Percentiles rank a stretch among this genome's conserved stretches.
These are phyloP conservation scores for Litchi chinensis DNA, from an alignment of 345 rosid genomes.

Conservation along the genomic window DNA sequence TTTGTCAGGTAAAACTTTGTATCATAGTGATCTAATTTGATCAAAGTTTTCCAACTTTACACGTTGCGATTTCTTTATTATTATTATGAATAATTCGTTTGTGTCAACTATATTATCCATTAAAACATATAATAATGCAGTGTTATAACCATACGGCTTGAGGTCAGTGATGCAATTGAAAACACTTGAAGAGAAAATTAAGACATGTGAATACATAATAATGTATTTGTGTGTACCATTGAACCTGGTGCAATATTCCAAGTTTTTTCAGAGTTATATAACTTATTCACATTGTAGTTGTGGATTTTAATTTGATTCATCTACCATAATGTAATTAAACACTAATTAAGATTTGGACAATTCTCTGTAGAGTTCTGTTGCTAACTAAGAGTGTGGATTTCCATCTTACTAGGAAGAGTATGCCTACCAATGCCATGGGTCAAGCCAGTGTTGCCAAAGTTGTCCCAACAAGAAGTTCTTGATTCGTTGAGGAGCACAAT, in stretches of 20 bases:
- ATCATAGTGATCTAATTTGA: too few species aligned
- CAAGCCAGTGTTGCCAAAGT: constrained; percentile 24
- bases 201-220: background rate
- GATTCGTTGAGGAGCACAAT: background rate
- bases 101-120: too few species aligned
- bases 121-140: too few species aligned
- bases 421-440: constrained; percentile 13
- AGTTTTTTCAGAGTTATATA: background rate
- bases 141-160: background rate
- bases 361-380: background rate
- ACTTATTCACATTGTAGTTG: background rate
- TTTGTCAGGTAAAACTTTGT: too few species aligned
- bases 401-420: constrained; percentile 50
- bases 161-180: background rate
- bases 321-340: background rate
- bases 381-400: constrained; percentile 39
- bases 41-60: too few species aligned
- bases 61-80: too few species aligned
- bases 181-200: background rate
- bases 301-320: background rate
- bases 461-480: background rate
- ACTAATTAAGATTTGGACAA: background rate
- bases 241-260: background rate
- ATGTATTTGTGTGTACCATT: background rate
- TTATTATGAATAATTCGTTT: too few species aligned